Conservation (phyloP, 1,139 yeast genomes). For the Candida labiduridarum region DNA sequence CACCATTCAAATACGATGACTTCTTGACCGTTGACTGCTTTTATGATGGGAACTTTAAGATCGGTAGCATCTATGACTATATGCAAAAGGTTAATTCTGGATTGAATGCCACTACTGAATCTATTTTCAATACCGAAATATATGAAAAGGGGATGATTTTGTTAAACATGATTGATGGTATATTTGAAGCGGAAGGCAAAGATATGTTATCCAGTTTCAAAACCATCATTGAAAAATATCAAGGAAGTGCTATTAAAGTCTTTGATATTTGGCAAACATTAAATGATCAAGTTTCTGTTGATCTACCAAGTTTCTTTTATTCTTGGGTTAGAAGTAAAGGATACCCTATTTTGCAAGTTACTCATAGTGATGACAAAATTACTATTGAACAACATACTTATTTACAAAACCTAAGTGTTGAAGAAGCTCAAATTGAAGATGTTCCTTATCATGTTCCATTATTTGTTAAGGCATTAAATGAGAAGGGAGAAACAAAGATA, state of each 20-base stretch:
- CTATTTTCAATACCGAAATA: slow-evolving; percentile 52
- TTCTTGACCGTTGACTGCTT: slow-evolving; percentile 45
- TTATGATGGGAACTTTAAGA: slow-evolving; percentile 25
- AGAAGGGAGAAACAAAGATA: slow-evolving; percentile 28
- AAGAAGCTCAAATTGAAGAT: slow-evolving; percentile 40
- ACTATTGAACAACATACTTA: slow-evolving; percentile 56
- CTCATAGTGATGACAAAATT: slow-evolving; percentile 29
- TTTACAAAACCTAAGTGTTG: slow-evolving; percentile 27
- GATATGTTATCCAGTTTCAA: slow-evolving; percentile 38
- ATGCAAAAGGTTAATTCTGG: slow-evolving; percentile 34
- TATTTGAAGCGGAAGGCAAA: slow-evolving; percentile 25
- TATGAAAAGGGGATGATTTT: slow-evolving; percentile 69
- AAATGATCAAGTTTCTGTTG: slow-evolving; percentile 31
- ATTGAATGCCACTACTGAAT: slow-evolving; percentile 33
- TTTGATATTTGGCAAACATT: slow-evolving; percentile 57
- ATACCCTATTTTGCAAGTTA: slow-evolving; percentile 54
- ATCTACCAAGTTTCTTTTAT: slow-evolving; percentile 45
- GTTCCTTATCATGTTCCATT: slow-evolving; percentile 57
- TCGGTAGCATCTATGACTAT: slow-evolving; percentile 29
- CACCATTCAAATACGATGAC: slow-evolving; percentile 24
- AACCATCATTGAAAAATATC: slow-evolving; percentile 39
- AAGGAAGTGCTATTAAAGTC: slow-evolving; percentile 49
- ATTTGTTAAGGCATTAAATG: slow-evolving; percentile 37
- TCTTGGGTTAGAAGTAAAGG: slow-evolving; percentile 66
- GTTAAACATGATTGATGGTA: slow-evolving; percentile 52